phyloP scores from a whole-genome alignment of 805 yeast species.

The Saccharomycopsis amapae region DNA sequence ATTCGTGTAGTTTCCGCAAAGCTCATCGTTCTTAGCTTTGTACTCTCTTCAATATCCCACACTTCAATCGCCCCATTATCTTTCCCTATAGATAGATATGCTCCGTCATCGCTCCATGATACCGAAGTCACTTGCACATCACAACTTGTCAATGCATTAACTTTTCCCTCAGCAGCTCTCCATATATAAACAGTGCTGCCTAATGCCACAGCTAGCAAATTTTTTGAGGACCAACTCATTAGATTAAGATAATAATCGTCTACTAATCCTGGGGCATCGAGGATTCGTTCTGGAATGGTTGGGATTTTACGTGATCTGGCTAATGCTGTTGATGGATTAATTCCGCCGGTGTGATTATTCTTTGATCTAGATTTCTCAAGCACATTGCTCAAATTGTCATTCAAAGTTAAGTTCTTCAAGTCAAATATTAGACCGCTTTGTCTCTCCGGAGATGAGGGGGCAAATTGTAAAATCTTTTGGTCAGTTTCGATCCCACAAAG shows the following conservation, averaged over 20 bases:
- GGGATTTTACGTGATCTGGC: slow-evolving; percentile 67
- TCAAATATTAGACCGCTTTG: neutral
- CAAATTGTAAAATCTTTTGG: slow-evolving; percentile 29
- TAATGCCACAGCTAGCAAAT: slow-evolving; percentile 79
- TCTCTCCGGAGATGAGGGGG: neutral
- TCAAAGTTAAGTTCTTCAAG: slow-evolving; percentile 23
- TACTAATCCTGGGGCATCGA: slow-evolving; percentile 91
- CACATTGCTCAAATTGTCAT: slow-evolving; percentile 24
- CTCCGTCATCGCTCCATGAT: slow-evolving; percentile 87
- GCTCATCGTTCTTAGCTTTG: slow-evolving; percentile 69
- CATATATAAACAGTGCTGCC: slow-evolving; percentile 80
- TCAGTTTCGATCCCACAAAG: slow-evolving; percentile 76
- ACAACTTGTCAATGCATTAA: slow-evolving; percentile 57
- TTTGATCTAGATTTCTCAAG: slow-evolving; percentile 8
- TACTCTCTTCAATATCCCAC: slow-evolving; percentile 80
- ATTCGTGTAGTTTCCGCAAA: slow-evolving; percentile 56
- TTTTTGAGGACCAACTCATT: slow-evolving; percentile 78
- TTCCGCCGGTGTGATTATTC: slow-evolving; percentile 23
- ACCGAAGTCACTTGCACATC: slow-evolving; percentile 60
- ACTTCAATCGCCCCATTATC: slow-evolving; percentile 80
- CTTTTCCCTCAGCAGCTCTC: slow-evolving; percentile 82
- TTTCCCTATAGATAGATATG: slow-evolving; percentile 74
- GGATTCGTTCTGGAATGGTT: slow-evolving; percentile 81
- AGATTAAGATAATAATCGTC: slow-evolving; percentile 90
- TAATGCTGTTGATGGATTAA: slow-evolving; percentile 25